Evolutionary conservation across 2,329 filamentous ascomycete genomes (phyloP).

Genomic region (Phoma sp.): DNA sequence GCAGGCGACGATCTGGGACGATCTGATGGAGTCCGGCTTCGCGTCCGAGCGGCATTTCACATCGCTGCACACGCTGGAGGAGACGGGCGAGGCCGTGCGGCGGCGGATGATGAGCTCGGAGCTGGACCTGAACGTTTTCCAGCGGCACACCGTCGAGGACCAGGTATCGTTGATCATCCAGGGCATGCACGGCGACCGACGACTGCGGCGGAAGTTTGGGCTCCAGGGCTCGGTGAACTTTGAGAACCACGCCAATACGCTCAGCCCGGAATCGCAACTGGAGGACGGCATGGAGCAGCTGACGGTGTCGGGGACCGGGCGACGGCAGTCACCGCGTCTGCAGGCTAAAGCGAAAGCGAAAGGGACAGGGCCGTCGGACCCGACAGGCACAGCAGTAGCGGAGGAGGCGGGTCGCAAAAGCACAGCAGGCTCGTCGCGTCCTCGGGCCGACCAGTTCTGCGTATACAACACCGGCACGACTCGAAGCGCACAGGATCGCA

Average conservation of each 20-base stretch:
- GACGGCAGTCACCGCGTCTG: slow-evolving; percentile 25
- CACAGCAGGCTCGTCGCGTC: slow-evolving; percentile 9
- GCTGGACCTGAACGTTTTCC: background rate
- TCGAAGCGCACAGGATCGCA: slow-evolving; percentile 17
- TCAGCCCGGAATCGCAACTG: background rate
- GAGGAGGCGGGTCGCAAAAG: background rate
- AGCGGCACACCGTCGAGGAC: background rate
- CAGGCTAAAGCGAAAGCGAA: slow-evolving; percentile 5
- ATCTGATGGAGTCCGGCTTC: background rate
- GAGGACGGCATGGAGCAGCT: background rate
- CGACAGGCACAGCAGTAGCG: no score
- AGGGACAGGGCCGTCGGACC: slow-evolving; percentile 2
- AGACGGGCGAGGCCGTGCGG: background rate
- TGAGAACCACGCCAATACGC: background rate
- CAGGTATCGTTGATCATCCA: background rate
- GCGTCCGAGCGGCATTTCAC: background rate
- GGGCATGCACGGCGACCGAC: background rate
- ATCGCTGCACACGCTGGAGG: background rate
- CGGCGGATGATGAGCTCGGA: background rate
- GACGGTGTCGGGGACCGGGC: background rate
- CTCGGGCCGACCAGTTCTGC: slow-evolving; percentile 47
- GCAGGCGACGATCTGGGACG: background rate
- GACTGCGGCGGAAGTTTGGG: background rate
- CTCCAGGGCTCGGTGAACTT: background rate
- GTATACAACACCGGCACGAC: slow-evolving; percentile 47